Evolutionary conservation across 2,329 filamentous ascomycete genomes (phyloP).

Genomic region (Colletotrichum tropicale): DNA sequence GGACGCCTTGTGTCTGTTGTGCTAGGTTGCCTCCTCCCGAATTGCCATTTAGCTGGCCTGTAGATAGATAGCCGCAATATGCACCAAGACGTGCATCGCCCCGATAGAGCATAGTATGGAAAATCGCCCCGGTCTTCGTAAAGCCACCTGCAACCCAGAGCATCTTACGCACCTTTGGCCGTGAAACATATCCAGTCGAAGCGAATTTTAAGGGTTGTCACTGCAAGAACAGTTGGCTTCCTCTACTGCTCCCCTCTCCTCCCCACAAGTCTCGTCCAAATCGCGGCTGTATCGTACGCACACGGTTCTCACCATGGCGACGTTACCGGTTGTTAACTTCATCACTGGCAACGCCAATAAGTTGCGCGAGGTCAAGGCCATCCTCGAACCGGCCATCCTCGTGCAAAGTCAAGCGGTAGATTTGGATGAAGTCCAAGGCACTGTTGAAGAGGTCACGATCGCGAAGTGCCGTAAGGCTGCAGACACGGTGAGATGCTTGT

Average conservation of each 20-base stretch:
- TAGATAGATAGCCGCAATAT: neutral
- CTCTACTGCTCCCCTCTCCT: neutral
- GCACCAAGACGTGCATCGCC: neutral
- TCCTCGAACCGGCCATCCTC: conserved; percentile 76
- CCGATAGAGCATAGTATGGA: neutral
- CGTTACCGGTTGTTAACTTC: conserved; percentile 71
- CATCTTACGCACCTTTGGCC: neutral
- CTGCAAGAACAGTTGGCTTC: neutral
- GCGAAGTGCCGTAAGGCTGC: conserved; percentile 89
- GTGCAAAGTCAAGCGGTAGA: conserved; percentile 79
- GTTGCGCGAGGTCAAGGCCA: conserved; percentile 85
- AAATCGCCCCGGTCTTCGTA: neutral
- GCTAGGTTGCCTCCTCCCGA: neutral
- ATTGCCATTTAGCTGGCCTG: neutral
- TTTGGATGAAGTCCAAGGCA: conserved; percentile 88
- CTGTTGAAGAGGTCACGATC: conserved; percentile 85
- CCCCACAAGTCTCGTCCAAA: neutral
- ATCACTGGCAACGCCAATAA: conserved; percentile 98
- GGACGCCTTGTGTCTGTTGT: neutral
- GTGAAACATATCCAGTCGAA: neutral
- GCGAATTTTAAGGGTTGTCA: neutral
- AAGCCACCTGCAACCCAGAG: neutral
- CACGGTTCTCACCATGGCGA: conserved; percentile 39
- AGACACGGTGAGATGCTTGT: conserved; percentile 61
- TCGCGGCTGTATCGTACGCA: neutral